These are phyloP conservation scores for Aristolochia contorta DNA, from an alignment of 164 flowering plant species.

Conservation along the genomic window DNA sequence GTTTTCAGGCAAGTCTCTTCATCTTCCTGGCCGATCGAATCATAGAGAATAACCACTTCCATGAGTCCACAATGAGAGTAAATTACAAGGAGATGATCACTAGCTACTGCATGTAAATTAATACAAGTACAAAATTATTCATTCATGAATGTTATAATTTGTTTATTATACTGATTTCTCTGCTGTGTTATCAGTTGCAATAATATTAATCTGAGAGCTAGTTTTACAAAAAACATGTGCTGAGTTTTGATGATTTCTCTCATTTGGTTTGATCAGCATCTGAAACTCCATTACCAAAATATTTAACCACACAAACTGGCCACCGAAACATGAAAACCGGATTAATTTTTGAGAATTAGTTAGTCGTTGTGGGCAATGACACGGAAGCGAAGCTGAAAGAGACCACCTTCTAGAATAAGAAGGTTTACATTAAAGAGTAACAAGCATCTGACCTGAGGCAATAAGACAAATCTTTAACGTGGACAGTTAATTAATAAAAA, in stretches of 20 bases:
- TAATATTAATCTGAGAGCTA: not conserved
- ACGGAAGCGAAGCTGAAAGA: conserved; percentile 3
- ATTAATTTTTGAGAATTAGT: conserved; percentile 4
- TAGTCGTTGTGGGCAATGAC: conserved; percentile 10
- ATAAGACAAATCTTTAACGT: conserved; percentile 5
- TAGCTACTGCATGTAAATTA: not conserved
- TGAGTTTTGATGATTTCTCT: too few species aligned
- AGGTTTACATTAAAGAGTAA: conserved; percentile 2
- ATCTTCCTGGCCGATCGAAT: conserved; percentile 9
- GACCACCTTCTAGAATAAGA: conserved; percentile 10
- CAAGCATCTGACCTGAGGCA: conserved; percentile 13
- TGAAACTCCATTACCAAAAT: not conserved
- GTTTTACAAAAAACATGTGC: not conserved
- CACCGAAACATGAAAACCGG: conserved; percentile 2
- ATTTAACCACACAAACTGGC: not conserved
- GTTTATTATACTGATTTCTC: not conserved
- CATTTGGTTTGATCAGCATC: too few species aligned
- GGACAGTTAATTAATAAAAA: conserved; percentile 5
- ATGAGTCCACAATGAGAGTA: not conserved
- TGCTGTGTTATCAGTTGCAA: not conserved
- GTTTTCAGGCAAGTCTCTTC: conserved; percentile 15
- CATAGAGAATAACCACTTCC: not conserved
- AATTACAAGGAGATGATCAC: not conserved
- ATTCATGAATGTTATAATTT: conserved; percentile 2
- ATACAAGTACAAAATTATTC: conserved; percentile 4